A percentile compares a stretch with the other conserved stretches of the same genome.
Evolutionary conservation across 192 early-diverging fungal genomes (phyloP).

Genomic region (Backusella psychrophila): DNA sequence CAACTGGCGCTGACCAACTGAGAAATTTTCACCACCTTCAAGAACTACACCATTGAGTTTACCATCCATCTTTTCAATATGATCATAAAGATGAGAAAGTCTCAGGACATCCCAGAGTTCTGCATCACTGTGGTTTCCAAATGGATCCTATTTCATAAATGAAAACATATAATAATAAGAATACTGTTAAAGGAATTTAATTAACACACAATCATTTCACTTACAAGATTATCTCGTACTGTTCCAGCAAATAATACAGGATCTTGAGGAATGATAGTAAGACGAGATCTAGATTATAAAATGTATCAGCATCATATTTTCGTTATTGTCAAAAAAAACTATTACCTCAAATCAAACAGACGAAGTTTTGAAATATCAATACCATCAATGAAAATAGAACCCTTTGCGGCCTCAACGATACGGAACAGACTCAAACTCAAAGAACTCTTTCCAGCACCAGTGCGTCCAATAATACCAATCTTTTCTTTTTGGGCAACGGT

Average conservation of each 20-base stretch:
- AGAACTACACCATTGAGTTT: constrained; percentile 69
- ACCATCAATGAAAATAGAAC: constrained; percentile 58
- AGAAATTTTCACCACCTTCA: constrained; percentile 84
- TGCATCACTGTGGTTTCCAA: constrained; percentile 42
- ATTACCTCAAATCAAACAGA: constrained; percentile 34
- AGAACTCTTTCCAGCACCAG: constrained; percentile 70
- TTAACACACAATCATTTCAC: not conserved
- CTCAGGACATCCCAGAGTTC: constrained; percentile 72
- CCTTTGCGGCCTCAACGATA: constrained; percentile 60
- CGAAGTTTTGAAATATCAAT: constrained; percentile 55
- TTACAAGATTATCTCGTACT: constrained; percentile 48
- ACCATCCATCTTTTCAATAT: constrained; percentile 57
- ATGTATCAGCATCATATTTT: not conserved
- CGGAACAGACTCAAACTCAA: constrained; percentile 66
- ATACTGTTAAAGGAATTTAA: not conserved
- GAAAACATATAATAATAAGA: not conserved
- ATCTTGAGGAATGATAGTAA: constrained; percentile 84
- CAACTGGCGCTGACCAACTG: constrained; percentile 72
- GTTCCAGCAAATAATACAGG: constrained; percentile 67
- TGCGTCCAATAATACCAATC: constrained; percentile 64
- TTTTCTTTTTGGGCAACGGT: constrained; percentile 49
- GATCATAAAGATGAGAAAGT: constrained; percentile 63
- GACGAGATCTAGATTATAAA: constrained; percentile 38
- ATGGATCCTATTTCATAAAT: constrained; percentile 42
- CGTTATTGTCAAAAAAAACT: not conserved